These are phyloP conservation scores for Malassezia arunalokei DNA, from an alignment of 1,284 basidiomycete genomes.

Conservation along the genomic window DNA sequence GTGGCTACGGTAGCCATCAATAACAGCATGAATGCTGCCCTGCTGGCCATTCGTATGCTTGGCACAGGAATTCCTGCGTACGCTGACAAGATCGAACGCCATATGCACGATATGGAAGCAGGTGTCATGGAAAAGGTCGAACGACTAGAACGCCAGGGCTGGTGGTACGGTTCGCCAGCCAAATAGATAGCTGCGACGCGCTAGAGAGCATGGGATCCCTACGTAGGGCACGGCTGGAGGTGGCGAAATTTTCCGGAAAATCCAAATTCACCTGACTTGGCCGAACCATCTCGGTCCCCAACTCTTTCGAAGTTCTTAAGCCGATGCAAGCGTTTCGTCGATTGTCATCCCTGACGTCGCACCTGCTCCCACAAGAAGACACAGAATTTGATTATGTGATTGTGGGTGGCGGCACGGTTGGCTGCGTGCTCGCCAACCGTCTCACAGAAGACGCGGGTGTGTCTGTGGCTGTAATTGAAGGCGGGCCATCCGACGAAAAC, in stretches of 20 bases:
- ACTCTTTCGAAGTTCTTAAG: too few species aligned
- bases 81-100: conserved; percentile 60
- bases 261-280: too few species aligned
- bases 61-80: conserved; percentile 59
- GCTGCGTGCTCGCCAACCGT: conserved; percentile 45
- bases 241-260: too few species aligned
- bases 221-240: too few species aligned
- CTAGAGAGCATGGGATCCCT: too few species aligned
- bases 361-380: conserved; percentile 25
- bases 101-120: conserved; percentile 62
- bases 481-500: conserved; percentile 42
- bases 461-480: conserved; percentile 46
- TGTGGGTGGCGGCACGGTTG: conserved; percentile 45
- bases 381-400: conserved; percentile 45
- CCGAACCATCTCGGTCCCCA: too few species aligned
- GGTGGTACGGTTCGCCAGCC: conserved; percentile 53
- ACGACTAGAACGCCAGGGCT: conserved; percentile 64
- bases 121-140: conserved; percentile 78
- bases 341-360: conserved; percentile 33
- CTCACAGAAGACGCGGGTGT: conserved; percentile 43
- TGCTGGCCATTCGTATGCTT: conserved; percentile 81
- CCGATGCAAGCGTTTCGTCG: conserved; percentile 17
- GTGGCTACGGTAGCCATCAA: conserved; percentile 96
- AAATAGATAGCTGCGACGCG: not conserved
- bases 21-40: conserved; percentile 82